Base-by-base conservation (phyloP, 2,329 filamentous ascomycete genomes). In the Xylaria sp. region DNA sequence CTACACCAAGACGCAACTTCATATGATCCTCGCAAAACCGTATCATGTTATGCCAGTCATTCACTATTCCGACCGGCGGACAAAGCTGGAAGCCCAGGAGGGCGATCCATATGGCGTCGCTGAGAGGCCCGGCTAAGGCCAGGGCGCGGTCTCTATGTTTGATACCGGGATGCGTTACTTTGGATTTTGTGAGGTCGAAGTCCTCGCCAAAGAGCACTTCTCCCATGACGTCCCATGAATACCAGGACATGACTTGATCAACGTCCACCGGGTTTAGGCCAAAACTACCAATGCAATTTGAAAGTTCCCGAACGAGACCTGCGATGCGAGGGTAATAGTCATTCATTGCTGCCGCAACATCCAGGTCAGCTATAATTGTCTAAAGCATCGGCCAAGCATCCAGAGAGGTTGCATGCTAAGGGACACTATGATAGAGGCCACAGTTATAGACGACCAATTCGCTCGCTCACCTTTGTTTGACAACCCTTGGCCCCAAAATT, bases 191-290 rank as follows among this genome's bases (percentile, higher is more conserved):
- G 21, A 67, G 57, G 33, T 62, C 54, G 35, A 64, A 69, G 35
- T 65, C 56, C 37, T 65, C 47, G 9, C 59, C 60, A 47, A 69
- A 68, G 17, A 68, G 44, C 9, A 65, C 54, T 17, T 68, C 67
- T 19, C 67, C 65, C 60, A 68, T 67, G 19, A 59, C 40, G 21
- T 67, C 65, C 40, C 65, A 69, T 10, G 65, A 63, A 47, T 65
- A 67, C 65, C 62, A 64, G 17, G 64, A 63, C 62, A 68, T 66
- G 23, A 66, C 53, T 7, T 63, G 48, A 33, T 67, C 60, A n/a
- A 68, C 15, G 31, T 65, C 58, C 17, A 68, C 51, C 1, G 56
- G 54, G 1, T 56, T 23, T 7, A 10, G 27, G 25, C 49, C 60
- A 33, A 57, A 63, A 1, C 40, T 46, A 4, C 38, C 47, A 40